Conservation (phyloP, 202 grass and related monocot species). For the Zizania palustris region DNA sequence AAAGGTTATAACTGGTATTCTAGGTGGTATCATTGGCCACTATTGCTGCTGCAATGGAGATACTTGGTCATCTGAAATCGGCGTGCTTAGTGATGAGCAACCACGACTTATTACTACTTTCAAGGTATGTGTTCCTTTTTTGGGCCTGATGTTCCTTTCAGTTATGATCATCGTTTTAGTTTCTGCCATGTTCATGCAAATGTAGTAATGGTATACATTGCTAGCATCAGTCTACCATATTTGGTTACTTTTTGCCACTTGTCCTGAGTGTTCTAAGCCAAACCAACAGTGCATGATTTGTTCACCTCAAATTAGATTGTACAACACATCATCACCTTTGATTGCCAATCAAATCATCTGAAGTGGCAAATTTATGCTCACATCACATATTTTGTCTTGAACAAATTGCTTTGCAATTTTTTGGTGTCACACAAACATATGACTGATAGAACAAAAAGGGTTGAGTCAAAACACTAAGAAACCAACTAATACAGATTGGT, state of each 20-base stretch:
- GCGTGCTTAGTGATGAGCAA: conserved; percentile 79
- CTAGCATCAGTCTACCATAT: conserved; percentile 21
- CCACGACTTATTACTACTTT: conserved; percentile 81
- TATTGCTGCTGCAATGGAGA: conserved; percentile 97
- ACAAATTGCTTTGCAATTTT: conserved; percentile 26
- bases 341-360: conserved; percentile 6
- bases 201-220: not conserved
- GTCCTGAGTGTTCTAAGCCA: conserved; percentile 9
- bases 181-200: not conserved
- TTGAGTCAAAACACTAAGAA: not conserved
- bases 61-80: conserved; percentile 94
- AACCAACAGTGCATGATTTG: not conserved
- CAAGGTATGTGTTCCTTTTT: conserved; percentile 55
- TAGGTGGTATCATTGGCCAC: conserved; percentile 82
- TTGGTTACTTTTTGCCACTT: not conserved
- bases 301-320: conserved; percentile 19
- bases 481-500: not conserved
- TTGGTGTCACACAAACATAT: conserved; percentile 10
- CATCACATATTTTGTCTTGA: not conserved
- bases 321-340: conserved; percentile 7
- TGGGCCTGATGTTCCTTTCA: not conserved
- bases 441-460: not conserved
- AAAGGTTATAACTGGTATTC: conserved; percentile 66
- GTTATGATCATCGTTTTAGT: conserved; percentile 24
- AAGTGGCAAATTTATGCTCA: not conserved